Evolutionary conservation across 192 early-diverging fungal species (phyloP).

Genomic region (Globomyces pollinis-pini): DNA sequence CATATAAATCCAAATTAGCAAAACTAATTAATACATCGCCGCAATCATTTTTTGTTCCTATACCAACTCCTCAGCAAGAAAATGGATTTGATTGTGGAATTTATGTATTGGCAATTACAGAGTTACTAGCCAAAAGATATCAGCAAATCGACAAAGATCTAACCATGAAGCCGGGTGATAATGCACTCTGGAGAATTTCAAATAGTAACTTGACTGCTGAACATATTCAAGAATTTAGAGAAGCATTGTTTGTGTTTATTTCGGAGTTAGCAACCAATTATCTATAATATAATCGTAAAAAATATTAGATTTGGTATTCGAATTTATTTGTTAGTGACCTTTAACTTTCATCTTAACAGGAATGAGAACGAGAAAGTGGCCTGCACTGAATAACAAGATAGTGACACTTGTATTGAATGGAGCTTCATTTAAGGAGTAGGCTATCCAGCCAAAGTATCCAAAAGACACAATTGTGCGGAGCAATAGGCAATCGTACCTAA

Average conservation of each 20-base stretch:
- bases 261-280: background rate
- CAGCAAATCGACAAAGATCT: background rate
- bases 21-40: background rate
- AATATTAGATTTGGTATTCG: too few species aligned
- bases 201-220: background rate
- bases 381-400: constrained; percentile 72
- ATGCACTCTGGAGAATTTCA: background rate
- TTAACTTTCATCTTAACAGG: constrained; percentile 11
- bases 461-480: constrained; percentile 69
- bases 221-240: background rate
- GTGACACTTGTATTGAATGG: background rate
- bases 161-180: background rate
- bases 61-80: constrained; percentile 8
- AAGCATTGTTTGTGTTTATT: background rate
- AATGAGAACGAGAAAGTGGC: constrained; percentile 52
- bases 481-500: constrained; percentile 85
- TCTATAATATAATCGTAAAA: background rate
- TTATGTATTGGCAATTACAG: constrained; percentile 3
- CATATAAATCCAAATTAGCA: background rate
- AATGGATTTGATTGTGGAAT: constrained; percentile 21
- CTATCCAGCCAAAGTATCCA: constrained; percentile 89
- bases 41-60: background rate
- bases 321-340: too few species aligned
- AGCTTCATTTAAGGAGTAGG: constrained; percentile 42
- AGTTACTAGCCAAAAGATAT: background rate